These are phyloP conservation scores for Borovskyia barvae DNA, from an alignment of 208 protist species.

Conservation along the genomic window DNA sequence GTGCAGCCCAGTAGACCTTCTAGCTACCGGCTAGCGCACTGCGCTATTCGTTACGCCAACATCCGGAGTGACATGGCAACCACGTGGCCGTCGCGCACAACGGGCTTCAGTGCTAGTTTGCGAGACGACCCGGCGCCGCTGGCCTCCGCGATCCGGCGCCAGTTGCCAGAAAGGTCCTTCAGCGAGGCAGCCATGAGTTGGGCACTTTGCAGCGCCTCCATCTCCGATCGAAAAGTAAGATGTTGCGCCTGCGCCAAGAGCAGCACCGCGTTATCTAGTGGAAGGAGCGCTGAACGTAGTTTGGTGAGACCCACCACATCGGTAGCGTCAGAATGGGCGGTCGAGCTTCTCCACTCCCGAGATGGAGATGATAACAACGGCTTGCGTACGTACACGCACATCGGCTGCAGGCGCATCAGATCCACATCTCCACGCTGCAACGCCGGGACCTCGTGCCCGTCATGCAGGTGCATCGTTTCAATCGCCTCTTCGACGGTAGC, in stretches of 20 bases:
- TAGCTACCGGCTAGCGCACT: too few species aligned
- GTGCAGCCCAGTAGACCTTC: too few species aligned
- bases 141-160: not conserved
- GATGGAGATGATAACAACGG: not conserved
- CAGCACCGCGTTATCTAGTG: constrained; percentile 46
- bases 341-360: not conserved
- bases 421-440: constrained; percentile 60
- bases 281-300: constrained; percentile 5
- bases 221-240: constrained; percentile 47
- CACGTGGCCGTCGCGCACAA: constrained; percentile 37
- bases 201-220: constrained; percentile 56
- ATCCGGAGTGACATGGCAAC: constrained; percentile 27
- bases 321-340: not conserved
- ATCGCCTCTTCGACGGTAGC: constrained; percentile 53
- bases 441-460: constrained; percentile 76
- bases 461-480: constrained; percentile 78
- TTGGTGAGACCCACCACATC: not conserved
- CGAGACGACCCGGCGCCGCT: too few species aligned
- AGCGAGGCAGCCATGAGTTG: constrained; percentile 55
- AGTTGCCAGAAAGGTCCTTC: not conserved
- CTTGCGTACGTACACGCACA: constrained; percentile 37
- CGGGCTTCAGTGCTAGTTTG: constrained; percentile 36
- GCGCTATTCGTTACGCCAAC: too few species aligned
- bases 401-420: constrained; percentile 41
- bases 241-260: constrained; percentile 26